Evolutionary conservation across 768 basidiomycete genomes (phyloP), one percentile per base, ranked within the genome.

Genomic region (Trametes cinnabarina): DNA sequence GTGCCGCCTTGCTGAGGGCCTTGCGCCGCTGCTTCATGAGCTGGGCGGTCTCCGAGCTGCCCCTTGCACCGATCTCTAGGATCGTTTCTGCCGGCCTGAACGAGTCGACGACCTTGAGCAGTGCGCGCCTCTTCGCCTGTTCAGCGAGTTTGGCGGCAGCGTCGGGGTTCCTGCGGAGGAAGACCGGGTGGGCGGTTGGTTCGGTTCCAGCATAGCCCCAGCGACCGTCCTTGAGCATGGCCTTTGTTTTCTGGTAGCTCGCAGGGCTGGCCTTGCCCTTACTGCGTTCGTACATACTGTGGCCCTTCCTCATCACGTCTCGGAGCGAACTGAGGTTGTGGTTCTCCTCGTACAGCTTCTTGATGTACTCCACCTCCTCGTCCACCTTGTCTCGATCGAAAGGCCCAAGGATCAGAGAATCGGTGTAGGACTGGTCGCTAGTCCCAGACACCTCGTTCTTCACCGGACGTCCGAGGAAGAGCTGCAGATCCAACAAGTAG

Each of bases 261-360:
- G 86, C 86, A 15, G 82, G 80, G 66, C 87, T 90, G 17, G 96
- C 95, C 68, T 95, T 97, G 20, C 89, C 90, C 70, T 92, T 88
- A 60, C 91, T 92, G 30, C 94, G 86, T 66, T 98, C 94, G 70
- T 96, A 98, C 92, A 98, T 90, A 2, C 81, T 75, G 62, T 98
- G 94, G 0, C 94, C 95, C 50, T 92, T 85, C 60, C 79, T 79
- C 86, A 96, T 95, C 57, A 98, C 92, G 4, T 86, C 84, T 20
- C 88, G 79, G 26, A 96, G 73, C 41, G 79, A 74, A 10, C 81
- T 75, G 23, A 98, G 79, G 11, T 81, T 80, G 62, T 85, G 83
- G 51, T 90, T 83, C 32, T 78, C 71, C 17, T 79, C 80, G 47
- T 91, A 85, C 30, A 94, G 73, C 11, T 82, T 77, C 51, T 81